Percentiles rank a stretch among this genome's conserved stretches.
Evolutionary conservation across 805 yeast genomes (phyloP).

Genomic region (Teunomyces cretensis): DNA sequence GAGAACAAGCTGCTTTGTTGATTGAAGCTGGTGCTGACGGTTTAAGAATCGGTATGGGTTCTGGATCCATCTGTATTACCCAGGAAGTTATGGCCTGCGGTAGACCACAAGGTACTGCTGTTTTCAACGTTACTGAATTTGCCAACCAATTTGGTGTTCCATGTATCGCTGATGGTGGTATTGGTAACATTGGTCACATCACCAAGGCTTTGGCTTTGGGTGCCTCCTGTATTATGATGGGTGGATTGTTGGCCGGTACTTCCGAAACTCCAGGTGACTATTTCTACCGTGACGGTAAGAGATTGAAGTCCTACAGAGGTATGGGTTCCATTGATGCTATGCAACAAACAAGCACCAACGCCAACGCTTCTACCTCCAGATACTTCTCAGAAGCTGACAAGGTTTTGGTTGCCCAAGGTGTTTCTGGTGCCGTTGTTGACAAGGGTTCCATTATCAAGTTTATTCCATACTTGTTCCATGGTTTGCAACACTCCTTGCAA

Average conservation of each 20-base stretch:
- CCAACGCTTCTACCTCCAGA: constrained; percentile 97
- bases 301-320: constrained; percentile 97
- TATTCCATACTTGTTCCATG: constrained; percentile 89
- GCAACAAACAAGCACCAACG: constrained; percentile 84
- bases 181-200: constrained; percentile 97
- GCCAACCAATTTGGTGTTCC: constrained; percentile 97
- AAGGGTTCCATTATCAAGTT: constrained; percentile 94
- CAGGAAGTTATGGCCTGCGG: constrained; percentile 99
- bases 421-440: constrained; percentile 93
- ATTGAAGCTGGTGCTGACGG: constrained; percentile 96
- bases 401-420: constrained; percentile 99
- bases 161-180: constrained; percentile 99
- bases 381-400: constrained; percentile 95
- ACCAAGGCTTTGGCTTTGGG: constrained; percentile 96
- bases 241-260: constrained; percentile 98
- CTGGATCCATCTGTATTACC: constrained; percentile 98
- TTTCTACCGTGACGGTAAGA: constrained; percentile 96
- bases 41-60: constrained; percentile 99
- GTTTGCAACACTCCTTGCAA: constrained; percentile 98
- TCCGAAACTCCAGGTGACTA: constrained; percentile 98
- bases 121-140: constrained; percentile 88
- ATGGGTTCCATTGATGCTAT: constrained; percentile 99
- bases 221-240: constrained; percentile 98
- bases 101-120: constrained; percentile 99
- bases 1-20: constrained; percentile 97